Evolutionary conservation across 1,284 basidiomycete species (phyloP), one percentile per base, ranked within the genome.

Genomic region (Stygiomarasmius scandens): DNA sequence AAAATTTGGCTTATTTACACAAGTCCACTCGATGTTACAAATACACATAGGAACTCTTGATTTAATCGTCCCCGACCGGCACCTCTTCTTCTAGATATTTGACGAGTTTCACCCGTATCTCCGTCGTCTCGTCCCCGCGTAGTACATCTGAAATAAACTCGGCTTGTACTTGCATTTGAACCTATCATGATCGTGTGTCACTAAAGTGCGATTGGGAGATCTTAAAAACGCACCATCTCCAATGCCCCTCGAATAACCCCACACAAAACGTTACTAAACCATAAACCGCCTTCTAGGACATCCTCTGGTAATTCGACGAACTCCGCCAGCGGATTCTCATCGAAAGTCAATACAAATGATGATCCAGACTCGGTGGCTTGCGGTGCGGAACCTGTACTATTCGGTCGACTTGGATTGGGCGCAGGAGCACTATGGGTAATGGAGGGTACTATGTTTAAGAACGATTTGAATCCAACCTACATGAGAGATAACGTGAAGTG

Each of bases 401-500:
- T 77, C 24, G 77, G 75, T 61, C 77, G 74, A 49, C 75, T 74
- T 9, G 80, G 76, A 34, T 82, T 69, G 11, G 81, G 71, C 1
- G 73, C 73, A 11, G 80, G 75, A 56, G 77, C 68, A 63, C 82
- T 80, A 65, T 96, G 94, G 8, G 87, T 84, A 50, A 98, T 83
- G 25, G 77, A 80, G 0, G 97, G 97, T 0, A 91, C 89, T 64
- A 98, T 92, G 71, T 98, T 98, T 55, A 99, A 78, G 73, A 99
- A 99, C 12, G 95, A 90, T 74, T 98, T 98, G 83, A 99, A 99
- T n/a, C 95, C 97, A 64, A 99, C 92, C 93, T 96, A 65, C 45
- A 34, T 41, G 25, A 56, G 49, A 54, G 16, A 55, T 6, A 25
- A 23, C 6, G 12, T 25, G 22, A 60, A 20, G 44, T n/a, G 43